Evolutionary conservation across 192 early-diverging fungal species (phyloP).

Genomic region (Neocallimastix lanati): DNA sequence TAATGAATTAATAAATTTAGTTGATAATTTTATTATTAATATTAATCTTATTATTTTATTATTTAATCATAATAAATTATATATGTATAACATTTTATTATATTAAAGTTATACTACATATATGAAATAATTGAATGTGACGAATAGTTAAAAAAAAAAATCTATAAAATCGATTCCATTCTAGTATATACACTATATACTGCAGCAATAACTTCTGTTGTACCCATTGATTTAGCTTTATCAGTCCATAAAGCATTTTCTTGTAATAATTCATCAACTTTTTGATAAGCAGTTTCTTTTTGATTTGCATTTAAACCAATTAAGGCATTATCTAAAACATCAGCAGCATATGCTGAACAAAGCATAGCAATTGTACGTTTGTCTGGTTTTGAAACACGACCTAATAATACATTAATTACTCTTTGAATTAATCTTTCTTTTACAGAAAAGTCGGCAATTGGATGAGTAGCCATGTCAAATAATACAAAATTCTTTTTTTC

Average conservation of each 20-base stretch:
- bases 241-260: slow-evolving; percentile 52
- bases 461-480: slow-evolving; percentile 97
- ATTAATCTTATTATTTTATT: too few relatives aligned
- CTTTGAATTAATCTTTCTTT: slow-evolving; percentile 78
- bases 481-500: slow-evolving; percentile 90
- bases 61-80: too few relatives aligned
- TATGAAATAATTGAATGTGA: not conserved
- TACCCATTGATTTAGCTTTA: slow-evolving; percentile 19
- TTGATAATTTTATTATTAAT: too few relatives aligned
- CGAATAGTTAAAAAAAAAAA: slow-evolving; percentile 1
- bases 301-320: slow-evolving; percentile 63
- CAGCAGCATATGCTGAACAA: slow-evolving; percentile 87
- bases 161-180: slow-evolving; percentile 65
- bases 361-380: slow-evolving; percentile 67
- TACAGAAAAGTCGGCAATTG: slow-evolving; percentile 65
- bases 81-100: too few relatives aligned
- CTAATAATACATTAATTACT: slow-evolving; percentile 60
- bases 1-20: too few relatives aligned
- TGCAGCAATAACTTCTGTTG: slow-evolving; percentile 45
- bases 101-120: not conserved
- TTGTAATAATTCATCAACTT: slow-evolving; percentile 78
- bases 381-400: slow-evolving; percentile 32
- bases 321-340: slow-evolving; percentile 92
- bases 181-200: slow-evolving; percentile 75
- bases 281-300: slow-evolving; percentile 68